Evolutionary conservation across 257 asterid species (phyloP).

Genomic region (Plantago elongata): DNA sequence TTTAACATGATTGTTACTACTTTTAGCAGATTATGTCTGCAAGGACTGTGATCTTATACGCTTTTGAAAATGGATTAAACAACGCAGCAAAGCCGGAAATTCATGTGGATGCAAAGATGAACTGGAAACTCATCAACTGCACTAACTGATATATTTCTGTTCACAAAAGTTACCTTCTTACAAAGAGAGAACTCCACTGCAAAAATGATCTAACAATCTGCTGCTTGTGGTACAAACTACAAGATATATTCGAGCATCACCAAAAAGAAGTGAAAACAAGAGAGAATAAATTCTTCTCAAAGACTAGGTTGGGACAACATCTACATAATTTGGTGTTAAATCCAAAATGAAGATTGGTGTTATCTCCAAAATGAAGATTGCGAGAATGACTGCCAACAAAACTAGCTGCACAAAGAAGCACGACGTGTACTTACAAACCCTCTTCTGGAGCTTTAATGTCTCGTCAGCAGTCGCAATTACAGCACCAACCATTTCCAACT

Average conservation of each 20-base stretch:
- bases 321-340: slow-evolving; percentile 31
- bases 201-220: slow-evolving; percentile 30
- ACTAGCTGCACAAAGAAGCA: slow-evolving; percentile 51
- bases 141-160: slow-evolving; percentile 3
- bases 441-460: slow-evolving; percentile 37
- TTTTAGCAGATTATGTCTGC: too few species aligned
- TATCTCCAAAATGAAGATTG: slow-evolving; percentile 30
- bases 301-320: slow-evolving; percentile 67
- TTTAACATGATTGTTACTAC: too few species aligned
- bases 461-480: slow-evolving; percentile 38
- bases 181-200: slow-evolving; percentile 20
- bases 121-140: background rate
- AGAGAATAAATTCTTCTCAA: slow-evolving; percentile 7
- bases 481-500: slow-evolving; percentile 41
- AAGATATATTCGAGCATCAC: slow-evolving; percentile 17
- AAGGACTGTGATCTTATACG: too few species aligned
- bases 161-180: slow-evolving; percentile 6
- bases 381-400: slow-evolving; percentile 31
- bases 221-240: slow-evolving; percentile 15
- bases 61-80: too few species aligned
- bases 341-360: slow-evolving; percentile 34
- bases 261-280: background rate
- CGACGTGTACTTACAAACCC: slow-evolving; percentile 43
- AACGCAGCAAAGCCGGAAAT: too few species aligned
- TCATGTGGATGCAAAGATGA: background rate